These are phyloP conservation scores for Torulaspora pretoriensis DNA, from an alignment of 1,139 yeast genomes.

Conservation along the genomic window DNA sequence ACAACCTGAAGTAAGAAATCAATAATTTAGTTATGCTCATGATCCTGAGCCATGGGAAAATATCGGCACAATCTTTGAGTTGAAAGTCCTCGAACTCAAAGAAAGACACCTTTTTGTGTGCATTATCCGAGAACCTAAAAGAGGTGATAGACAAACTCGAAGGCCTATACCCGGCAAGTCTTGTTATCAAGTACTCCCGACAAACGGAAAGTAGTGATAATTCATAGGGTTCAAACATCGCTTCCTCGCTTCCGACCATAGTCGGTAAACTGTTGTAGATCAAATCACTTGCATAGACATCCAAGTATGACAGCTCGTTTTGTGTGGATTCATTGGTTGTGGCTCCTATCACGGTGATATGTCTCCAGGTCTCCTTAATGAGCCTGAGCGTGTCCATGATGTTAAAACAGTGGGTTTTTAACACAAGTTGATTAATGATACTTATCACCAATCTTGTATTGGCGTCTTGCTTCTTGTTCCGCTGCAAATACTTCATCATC, in stretches of 20 bases:
- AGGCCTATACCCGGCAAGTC: conserved; percentile 19
- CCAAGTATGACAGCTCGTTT: conserved; percentile 23
- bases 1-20: conserved; percentile 16
- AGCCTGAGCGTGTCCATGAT: conserved; percentile 17
- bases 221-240: conserved; percentile 1
- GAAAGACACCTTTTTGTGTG: conserved; percentile 10
- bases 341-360: conserved; percentile 17
- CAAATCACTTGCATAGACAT: conserved; percentile 26
- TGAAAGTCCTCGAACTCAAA: conserved; percentile 22
- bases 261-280: conserved; percentile 19
- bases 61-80: conserved; percentile 11
- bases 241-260: conserved; percentile 19
- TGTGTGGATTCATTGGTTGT: conserved; percentile 21
- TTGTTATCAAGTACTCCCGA: conserved; percentile 21
- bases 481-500: conserved; percentile 15
- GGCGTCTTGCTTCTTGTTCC: conserved; percentile 23
- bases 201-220: conserved; percentile 3
- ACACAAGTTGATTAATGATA: conserved; percentile 22
- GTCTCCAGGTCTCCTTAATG: conserved; percentile 21
- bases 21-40: conserved; percentile 21
- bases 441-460: conserved; percentile 24
- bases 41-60: conserved; percentile 22
- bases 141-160: conserved; percentile 9
- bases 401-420: conserved; percentile 23
- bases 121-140: conserved; percentile 9